Conservation (phyloP, 2,329 filamentous ascomycete genomes). For the Hymenoscyphus infarciens region DNA sequence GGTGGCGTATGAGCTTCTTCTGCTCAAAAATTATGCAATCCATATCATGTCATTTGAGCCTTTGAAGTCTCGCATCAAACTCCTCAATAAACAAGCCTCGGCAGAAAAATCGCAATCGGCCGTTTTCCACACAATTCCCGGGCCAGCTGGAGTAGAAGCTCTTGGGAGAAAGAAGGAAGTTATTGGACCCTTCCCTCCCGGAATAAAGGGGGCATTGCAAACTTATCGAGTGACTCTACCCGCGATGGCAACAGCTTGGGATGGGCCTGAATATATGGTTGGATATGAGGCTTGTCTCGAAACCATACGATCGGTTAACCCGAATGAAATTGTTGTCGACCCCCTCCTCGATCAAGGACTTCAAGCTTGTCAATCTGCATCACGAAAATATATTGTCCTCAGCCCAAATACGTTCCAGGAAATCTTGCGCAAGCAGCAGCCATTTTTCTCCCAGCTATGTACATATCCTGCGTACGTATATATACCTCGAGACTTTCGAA, state of each 20-base stretch:
- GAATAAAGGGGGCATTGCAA: constrained; percentile 37
- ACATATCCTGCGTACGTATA: constrained; percentile 39
- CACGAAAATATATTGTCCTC: constrained; percentile 38
- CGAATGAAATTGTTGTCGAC: constrained; percentile 43
- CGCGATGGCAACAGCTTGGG: constrained; percentile 36
- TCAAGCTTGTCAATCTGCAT: constrained; percentile 40
- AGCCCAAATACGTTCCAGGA: constrained; percentile 45
- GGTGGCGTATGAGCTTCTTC: constrained; percentile 40
- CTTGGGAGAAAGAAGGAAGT: constrained; percentile 24
- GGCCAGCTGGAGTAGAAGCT: constrained; percentile 36
- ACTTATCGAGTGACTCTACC: constrained; percentile 29
- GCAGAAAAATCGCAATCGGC: constrained; percentile 16
- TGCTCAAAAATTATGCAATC: constrained; percentile 38
- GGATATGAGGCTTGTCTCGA: constrained; percentile 39
- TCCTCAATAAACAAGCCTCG: constrained; percentile 23
- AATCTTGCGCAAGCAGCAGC: constrained; percentile 40
- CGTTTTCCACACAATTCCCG: constrained; percentile 37
- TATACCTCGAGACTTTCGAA: constrained; percentile 7
- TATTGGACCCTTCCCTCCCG: constrained; percentile 30
- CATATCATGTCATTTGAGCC: constrained; percentile 44
- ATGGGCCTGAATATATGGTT: constrained; percentile 39
- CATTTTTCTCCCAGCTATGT: constrained; percentile 36
- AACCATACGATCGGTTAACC: constrained; percentile 38
- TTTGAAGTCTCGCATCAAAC: constrained; percentile 35
- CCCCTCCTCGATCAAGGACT: constrained; percentile 42